phyloP scores from a whole-genome alignment of 1,284 basidiomycete genomes.

The Chiua sp. region DNA sequence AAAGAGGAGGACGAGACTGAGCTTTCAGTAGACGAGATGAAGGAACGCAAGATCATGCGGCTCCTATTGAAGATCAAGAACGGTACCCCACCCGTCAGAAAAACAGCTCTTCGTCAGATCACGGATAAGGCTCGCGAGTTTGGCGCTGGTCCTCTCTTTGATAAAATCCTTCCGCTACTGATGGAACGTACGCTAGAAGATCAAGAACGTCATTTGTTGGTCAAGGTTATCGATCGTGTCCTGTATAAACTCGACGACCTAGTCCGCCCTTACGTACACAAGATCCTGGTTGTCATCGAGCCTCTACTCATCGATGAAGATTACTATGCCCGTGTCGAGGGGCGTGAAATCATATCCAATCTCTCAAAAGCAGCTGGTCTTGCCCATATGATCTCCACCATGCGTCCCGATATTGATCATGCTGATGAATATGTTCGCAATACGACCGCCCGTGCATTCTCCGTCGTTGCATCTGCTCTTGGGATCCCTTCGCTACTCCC shows the following conservation, averaged over 20 bases:
- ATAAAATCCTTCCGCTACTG: conserved; percentile 97
- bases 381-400: conserved; percentile 99
- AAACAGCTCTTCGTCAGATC: conserved; percentile 97
- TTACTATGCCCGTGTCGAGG: conserved; percentile 99
- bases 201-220: conserved; percentile 97
- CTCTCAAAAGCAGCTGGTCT: conserved; percentile 98
- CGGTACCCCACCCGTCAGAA: conserved; percentile 97
- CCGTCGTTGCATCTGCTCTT: conserved; percentile 97
- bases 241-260: conserved; percentile 99
- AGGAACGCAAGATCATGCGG: conserved; percentile 99
- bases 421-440: conserved; percentile 99
- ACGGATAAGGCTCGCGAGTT: conserved; percentile 99
- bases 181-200: conserved; percentile 99
- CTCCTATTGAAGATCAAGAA: conserved; percentile 99
- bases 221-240: conserved; percentile 99
- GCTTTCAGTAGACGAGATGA: conserved; percentile 97
- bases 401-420: conserved; percentile 99
- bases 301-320: conserved; percentile 99
- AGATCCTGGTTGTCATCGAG: conserved; percentile 99
- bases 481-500: conserved; percentile 98
- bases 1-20: conserved; percentile 97
- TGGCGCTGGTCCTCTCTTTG: conserved; percentile 98
- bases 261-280: conserved; percentile 98
- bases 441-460: conserved; percentile 98
- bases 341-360: conserved; percentile 99